These are phyloP conservation scores for Eucalyptus cloeziana DNA, from an alignment of 345 rosid genomes.

Conservation along the genomic window DNA sequence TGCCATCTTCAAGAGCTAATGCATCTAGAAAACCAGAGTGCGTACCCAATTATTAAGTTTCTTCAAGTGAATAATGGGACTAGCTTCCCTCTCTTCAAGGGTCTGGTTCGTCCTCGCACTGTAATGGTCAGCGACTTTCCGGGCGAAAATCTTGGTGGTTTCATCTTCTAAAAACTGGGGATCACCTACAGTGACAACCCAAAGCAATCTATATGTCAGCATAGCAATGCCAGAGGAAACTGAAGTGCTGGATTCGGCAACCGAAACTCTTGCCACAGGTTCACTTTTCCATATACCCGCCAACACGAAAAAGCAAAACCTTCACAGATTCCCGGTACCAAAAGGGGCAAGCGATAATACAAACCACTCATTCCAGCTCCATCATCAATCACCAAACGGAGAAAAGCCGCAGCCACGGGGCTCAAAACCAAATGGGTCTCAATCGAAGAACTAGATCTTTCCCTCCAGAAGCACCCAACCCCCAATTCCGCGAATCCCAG, in stretches of 20 bases:
- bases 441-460: background rate
- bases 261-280: background rate
- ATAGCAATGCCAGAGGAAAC: background rate
- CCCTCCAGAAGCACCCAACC: background rate
- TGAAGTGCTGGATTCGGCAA: background rate
- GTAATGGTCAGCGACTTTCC: conserved; percentile 89
- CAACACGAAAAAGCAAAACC: background rate
- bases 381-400: background rate
- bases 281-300: background rate
- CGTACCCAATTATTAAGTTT: conserved; percentile 93
- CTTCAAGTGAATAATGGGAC: conserved; percentile 93
- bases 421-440: background rate
- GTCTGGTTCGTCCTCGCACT: conserved; percentile 97
- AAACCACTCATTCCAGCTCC: background rate
- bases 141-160: conserved; percentile 45
- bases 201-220: background rate
- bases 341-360: background rate
- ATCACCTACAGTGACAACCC: conserved; percentile 38
- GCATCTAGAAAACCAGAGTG: background rate
- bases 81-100: conserved; percentile 94
- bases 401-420: background rate
- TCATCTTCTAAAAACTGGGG: conserved; percentile 51
- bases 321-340: background rate
- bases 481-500: background rate
- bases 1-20: background rate